These are phyloP conservation scores for Penicillium glabrum DNA, from an alignment of 2,329 filamentous ascomycete genomes.

Conservation along the genomic window DNA sequence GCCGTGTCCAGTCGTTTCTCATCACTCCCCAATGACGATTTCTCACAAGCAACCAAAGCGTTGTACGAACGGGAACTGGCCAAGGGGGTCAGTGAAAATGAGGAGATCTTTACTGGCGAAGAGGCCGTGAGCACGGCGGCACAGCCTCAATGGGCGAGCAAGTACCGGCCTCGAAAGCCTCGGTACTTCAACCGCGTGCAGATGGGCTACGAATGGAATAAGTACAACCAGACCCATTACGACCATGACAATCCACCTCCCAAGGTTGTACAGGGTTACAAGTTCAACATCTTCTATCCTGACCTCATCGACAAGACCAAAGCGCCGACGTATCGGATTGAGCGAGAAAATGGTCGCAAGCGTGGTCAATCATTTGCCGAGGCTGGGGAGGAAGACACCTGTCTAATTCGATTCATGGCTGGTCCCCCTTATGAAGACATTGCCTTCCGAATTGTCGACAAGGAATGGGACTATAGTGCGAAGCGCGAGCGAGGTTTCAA, in stretches of 20 bases:
- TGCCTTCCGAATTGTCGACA: conserved; percentile 95
- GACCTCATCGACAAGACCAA: conserved; percentile 94
- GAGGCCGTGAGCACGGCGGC: conserved; percentile 68
- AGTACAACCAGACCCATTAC: conserved; percentile 99
- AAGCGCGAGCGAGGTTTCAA: conserved; percentile 93
- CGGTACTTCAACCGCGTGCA: conserved; percentile 97
- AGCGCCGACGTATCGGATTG: conserved; percentile 93
- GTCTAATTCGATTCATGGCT: conserved; percentile 91
- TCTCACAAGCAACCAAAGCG: conserved; percentile 81
- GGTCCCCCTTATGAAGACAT: conserved; percentile 96
- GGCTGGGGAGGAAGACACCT: conserved; percentile 95
- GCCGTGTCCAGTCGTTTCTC: conserved; percentile 69
- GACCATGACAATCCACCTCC: conserved; percentile 97
- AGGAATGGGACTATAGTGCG: conserved; percentile 98
- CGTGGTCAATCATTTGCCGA: conserved; percentile 89
- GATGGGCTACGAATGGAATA: conserved; percentile 99
- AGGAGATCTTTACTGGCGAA: conserved; percentile 92
- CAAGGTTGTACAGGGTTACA: conserved; percentile 98
- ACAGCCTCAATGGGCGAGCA: conserved; percentile 76
- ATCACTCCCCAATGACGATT: conserved; percentile 69
- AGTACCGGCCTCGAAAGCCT: conserved; percentile 87
- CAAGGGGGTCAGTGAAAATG: conserved; percentile 85
- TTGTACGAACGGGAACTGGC: conserved; percentile 92
- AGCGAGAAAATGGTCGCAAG: conserved; percentile 85
- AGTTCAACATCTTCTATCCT: conserved; percentile 99